Base-by-base conservation (phyloP, 1,284 basidiomycete genomes). In the Uromyces viciae-fabae region DNA sequence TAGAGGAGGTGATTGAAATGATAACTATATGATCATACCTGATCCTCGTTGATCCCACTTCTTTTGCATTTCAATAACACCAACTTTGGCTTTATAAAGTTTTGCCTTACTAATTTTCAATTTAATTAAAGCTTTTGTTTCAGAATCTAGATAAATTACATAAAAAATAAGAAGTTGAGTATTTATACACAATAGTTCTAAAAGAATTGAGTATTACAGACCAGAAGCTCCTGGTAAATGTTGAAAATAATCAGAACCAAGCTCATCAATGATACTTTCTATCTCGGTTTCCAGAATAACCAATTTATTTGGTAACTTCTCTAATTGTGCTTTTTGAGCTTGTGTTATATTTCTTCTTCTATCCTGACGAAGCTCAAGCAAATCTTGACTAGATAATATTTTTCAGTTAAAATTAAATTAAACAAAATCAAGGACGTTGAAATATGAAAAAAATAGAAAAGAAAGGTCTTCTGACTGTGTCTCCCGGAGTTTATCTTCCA, bases 51-150 rank as follows among this genome's bases (percentile, higher is more conserved):
- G 14, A 36, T 72, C 60, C 60, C 60, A 64, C 25, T 64, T 64
- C 33, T 64, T 64, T 28, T 64, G 60, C 2, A n/a, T 40, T n/a
- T 64, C 60, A 64, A 66, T 42, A 25, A 68, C 40, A 9, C 66
- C 66, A 3, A 68, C 66, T 15, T 68, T 56, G 33, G 31, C 43
- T 33, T 49, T 31, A 28, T 42, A 46, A 1, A 72, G n/a, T 22
- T 72, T 72, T 1, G 43, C n/a, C 9, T 73, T 73, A n/a, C 49
- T 54, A 8, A 73, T 25, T 33, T 58, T 52, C 38, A 72, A 33
- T n/a, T 46, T 72, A 5, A 40, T 64, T 19, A 64, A 38, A 9
- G 17, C 17, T 38, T 64, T 64, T 7, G 36, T 42, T 66, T 66
- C 3, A 2, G 7, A 7, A 33, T 8, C 64, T 64, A 22, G 9